Conservation (phyloP, 1,139 yeast genomes). For the Sugiyamaella castrensis region DNA sequence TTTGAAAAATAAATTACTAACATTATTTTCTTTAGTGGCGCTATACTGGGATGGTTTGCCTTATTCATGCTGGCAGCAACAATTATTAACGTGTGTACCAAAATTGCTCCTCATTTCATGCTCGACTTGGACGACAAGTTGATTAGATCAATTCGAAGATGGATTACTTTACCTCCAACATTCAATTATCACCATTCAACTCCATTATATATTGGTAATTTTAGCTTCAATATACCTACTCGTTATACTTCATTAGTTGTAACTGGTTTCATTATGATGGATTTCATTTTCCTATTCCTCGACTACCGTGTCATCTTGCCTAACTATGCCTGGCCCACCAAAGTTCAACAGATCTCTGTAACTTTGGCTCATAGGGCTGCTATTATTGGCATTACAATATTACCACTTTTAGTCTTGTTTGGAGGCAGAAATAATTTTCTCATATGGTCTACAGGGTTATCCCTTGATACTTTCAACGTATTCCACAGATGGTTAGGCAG, state of each 20-base stretch:
- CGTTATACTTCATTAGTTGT: slow-evolving; percentile 54
- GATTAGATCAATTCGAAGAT: slow-evolving; percentile 35
- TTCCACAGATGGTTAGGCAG: slow-evolving; percentile 70
- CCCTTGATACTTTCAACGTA: slow-evolving; percentile 55
- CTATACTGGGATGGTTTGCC: slow-evolving; percentile 8
- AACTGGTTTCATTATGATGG: slow-evolving; percentile 44
- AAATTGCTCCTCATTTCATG: slow-evolving; percentile 4
- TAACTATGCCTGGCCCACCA: slow-evolving; percentile 38
- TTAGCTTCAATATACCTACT: slow-evolving; percentile 51
- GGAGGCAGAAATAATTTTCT: slow-evolving; percentile 68
- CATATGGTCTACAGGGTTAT: slow-evolving; percentile 64
- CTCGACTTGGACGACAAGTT: slow-evolving; percentile 4
- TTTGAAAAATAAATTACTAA: neutral
- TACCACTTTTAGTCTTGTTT: slow-evolving; percentile 55
- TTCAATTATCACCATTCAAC: slow-evolving; percentile 45
- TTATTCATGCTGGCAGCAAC: slow-evolving; percentile 7
- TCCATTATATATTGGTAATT: slow-evolving; percentile 32
- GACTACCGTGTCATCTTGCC: slow-evolving; percentile 43
- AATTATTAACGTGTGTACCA: neutral
- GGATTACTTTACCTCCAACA: slow-evolving; percentile 50
- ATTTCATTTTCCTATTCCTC: slow-evolving; percentile 40
- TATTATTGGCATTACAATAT: slow-evolving; percentile 45
- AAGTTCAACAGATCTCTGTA: slow-evolving; percentile 44
- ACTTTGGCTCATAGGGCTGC: slow-evolving; percentile 63
- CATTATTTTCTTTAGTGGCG: slow-evolving; percentile 4